These are phyloP conservation scores for Vaccinium corymbosum DNA, from an alignment of 148 eudicot genomes.

Conservation along the genomic window DNA sequence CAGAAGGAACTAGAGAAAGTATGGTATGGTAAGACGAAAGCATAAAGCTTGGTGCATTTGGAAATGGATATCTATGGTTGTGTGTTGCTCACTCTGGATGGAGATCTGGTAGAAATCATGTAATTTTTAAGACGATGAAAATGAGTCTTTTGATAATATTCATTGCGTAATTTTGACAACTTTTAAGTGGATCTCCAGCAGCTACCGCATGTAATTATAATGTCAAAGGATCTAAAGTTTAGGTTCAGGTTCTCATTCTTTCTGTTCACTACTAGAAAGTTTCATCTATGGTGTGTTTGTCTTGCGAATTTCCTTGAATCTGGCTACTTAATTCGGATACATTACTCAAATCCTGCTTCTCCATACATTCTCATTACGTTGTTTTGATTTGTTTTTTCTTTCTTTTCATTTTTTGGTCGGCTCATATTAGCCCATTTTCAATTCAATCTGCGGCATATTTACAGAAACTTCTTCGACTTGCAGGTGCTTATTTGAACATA, in stretches of 20 bases:
- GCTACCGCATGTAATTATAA: not conserved
- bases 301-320: not conserved
- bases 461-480: not conserved
- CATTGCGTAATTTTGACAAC: not conserved
- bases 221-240: not conserved
- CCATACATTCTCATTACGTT: not conserved
- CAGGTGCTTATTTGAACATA: slow-evolving; percentile 82
- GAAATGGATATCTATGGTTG: not conserved
- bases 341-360: not conserved
- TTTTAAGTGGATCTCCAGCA: not conserved
- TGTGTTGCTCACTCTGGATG: slow-evolving; percentile 3
- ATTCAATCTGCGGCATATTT: not conserved
- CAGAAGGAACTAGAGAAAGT: not conserved
- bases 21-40: not conserved
- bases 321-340: not conserved
- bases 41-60: not conserved
- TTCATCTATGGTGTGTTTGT: not conserved
- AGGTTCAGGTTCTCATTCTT: not conserved
- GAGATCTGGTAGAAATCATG: not conserved
- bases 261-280: not conserved
- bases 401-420: not conserved
- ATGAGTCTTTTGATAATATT: not conserved
- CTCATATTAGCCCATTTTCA: not conserved
- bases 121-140: not conserved
- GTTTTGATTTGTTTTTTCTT: not conserved